Evolutionary conservation across 169 alveolate genomes (phyloP), one percentile per base, ranked within the genome.

Genomic region (Plasmodium relictum): DNA sequence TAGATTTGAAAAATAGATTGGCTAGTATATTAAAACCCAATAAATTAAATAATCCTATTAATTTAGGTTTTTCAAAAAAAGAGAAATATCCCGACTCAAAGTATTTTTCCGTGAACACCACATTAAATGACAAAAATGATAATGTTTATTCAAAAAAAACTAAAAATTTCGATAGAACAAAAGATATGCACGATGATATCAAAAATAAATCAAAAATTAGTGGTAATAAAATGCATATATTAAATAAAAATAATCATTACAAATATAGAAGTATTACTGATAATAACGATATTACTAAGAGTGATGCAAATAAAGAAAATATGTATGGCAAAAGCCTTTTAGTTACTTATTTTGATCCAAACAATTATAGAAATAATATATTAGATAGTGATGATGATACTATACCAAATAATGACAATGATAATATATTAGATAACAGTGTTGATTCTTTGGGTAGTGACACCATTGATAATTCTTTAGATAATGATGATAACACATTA

Each of bases 1-100:
- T 4, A 70, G 54, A 73, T 73, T 73, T 59, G 58, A 73, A 62
- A 42, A 22, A 37, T 37, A 48, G 9, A 26, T 41, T 48, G 24
- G 10, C 22, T 45, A 41, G 14, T 12, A 24, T 26, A 16, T 39
- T 73, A 37, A 41, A 73, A 37, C 31, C 54, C 18, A 63, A 42
- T 26, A 71, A 58, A 41, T 18, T 22, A 58, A 31, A 24, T 71
- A 39, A 44, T 39, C n/a, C 26, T 45, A 44, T 50, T 7, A 22
- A 70, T 18, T 70, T 50, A 42, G 52, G 50, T 70, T 70, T 3
- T 39, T 16, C 66, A 16, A 16, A 48, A 10, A n/a, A 45, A 12
- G 50, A 45, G 24, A 44, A 24, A 44, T 16, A 48, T 70, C 50
- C 18, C 16, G 31, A 18, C 12, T 20, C 54, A 70, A 58, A 44